Percentiles rank a stretch among this genome's conserved stretches.
These are phyloP conservation scores for Colletotrichum ledebouriae DNA, from an alignment of 2,329 filamentous ascomycete species.

Conservation along the genomic window DNA sequence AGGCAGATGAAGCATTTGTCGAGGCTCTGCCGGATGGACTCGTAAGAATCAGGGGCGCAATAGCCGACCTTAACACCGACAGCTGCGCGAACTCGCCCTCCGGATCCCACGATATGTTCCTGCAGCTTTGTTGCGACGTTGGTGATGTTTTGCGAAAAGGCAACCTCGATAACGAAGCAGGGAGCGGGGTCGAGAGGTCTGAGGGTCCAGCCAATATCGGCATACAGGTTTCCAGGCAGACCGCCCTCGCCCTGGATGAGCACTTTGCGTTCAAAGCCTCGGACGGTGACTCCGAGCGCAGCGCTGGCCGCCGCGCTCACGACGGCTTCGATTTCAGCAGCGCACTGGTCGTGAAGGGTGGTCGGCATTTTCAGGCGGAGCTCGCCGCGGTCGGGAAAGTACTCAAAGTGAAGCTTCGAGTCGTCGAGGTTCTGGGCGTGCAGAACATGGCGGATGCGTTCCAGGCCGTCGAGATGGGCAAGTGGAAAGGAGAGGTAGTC, in stretches of 20 bases:
- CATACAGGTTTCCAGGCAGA: background rate
- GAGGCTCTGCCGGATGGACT: slow-evolving; percentile 1
- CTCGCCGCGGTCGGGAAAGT: background rate
- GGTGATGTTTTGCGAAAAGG: background rate
- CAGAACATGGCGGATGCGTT: background rate
- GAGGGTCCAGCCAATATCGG: background rate
- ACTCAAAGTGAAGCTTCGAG: background rate
- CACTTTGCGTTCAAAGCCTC: background rate
- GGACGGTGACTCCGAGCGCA: background rate
- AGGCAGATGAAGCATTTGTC: slow-evolving; percentile 11
- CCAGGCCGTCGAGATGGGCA: background rate
- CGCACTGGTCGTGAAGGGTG: background rate
- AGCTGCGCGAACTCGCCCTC: slow-evolving; percentile 4
- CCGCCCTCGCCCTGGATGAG: background rate
- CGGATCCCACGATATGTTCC: background rate
- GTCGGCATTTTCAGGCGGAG: background rate
- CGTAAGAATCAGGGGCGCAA: background rate
- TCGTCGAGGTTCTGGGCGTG: background rate
- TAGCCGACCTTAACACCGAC: background rate
- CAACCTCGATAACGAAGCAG: background rate
- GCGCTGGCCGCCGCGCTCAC: background rate
- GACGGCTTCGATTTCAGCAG: background rate
- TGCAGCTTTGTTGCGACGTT: background rate
- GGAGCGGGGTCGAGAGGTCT: background rate
- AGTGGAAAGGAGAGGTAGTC: slow-evolving; percentile 2